Percentiles rank a stretch among this genome's conserved stretches.
These are phyloP conservation scores for Lachnellula hyalina DNA, from an alignment of 2,329 filamentous ascomycete genomes.

Conservation along the genomic window DNA sequence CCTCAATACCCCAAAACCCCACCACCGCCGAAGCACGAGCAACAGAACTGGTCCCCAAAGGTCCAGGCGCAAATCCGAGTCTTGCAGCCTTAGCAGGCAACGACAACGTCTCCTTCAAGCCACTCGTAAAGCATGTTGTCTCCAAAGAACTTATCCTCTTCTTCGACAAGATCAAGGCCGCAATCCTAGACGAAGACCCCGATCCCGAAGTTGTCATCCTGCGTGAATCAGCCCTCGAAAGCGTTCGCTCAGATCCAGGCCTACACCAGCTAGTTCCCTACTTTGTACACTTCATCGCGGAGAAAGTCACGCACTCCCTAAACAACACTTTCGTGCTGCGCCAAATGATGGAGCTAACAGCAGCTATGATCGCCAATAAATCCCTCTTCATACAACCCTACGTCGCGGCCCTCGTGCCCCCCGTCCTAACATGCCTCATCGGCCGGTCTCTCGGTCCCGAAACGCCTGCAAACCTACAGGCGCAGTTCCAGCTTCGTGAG, in stretches of 20 bases:
- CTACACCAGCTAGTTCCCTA: slow-evolving; percentile 95
- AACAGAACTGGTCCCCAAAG: slow-evolving; percentile 84
- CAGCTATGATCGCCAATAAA: slow-evolving; percentile 77
- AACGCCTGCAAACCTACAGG: slow-evolving; percentile 46
- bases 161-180: slow-evolving; percentile 90
- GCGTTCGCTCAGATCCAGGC: slow-evolving; percentile 81
- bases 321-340: slow-evolving; percentile 84
- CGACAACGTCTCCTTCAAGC: slow-evolving; percentile 79
- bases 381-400: slow-evolving; percentile 67
- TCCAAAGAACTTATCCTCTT: slow-evolving; percentile 95
- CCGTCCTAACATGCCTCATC: slow-evolving; percentile 86
- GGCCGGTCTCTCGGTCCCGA: slow-evolving; percentile 60
- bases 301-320: slow-evolving; percentile 90
- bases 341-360: slow-evolving; percentile 87
- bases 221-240: slow-evolving; percentile 78
- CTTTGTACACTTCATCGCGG: slow-evolving; percentile 91
- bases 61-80: slow-evolving; percentile 78
- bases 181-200: slow-evolving; percentile 80
- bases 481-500: slow-evolving; percentile 77
- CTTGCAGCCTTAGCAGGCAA: slow-evolving; percentile 78
- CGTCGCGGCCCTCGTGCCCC: slow-evolving; percentile 65
- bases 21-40: slow-evolving; percentile 77
- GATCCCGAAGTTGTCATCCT: slow-evolving; percentile 69
- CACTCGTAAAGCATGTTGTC: slow-evolving; percentile 90
- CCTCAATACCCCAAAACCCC: slow-evolving; percentile 93